A percentile compares a stretch with the other conserved stretches of the same genome.
Conservation (phyloP, 306 rosid species). For the Psophocarpus tetragonolobus region DNA sequence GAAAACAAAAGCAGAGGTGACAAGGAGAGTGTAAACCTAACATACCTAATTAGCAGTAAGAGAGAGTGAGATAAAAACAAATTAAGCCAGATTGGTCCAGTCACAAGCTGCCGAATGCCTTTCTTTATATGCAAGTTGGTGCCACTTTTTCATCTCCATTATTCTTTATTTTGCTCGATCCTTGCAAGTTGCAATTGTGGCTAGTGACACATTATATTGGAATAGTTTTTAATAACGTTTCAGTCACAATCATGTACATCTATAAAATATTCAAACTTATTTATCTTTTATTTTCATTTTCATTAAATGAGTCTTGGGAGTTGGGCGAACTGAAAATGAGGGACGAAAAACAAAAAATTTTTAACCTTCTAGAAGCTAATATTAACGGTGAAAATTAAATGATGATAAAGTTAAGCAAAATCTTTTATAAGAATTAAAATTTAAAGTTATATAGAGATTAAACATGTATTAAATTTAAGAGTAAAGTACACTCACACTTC, state of each 20-base stretch:
- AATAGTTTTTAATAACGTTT: not conserved
- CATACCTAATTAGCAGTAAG: constrained; percentile 20
- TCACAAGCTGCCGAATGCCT: constrained; percentile 11
- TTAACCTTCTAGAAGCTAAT: not conserved
- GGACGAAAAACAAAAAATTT: too few species aligned
- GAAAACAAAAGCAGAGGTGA: not conserved
- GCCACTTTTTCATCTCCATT: constrained; percentile 29
- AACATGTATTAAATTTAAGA: too few species aligned
- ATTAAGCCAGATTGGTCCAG: constrained; percentile 21
- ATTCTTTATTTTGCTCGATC: constrained; percentile 22
- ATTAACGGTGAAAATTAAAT: not conserved
- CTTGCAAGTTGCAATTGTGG: constrained; percentile 33
- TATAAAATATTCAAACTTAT: not conserved
- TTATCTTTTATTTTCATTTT: too few species aligned
- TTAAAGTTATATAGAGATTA: too few species aligned
- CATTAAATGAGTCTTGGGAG: not conserved
- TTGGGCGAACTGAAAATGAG: not conserved
- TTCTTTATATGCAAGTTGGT: constrained; percentile 32
- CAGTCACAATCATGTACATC: not conserved
- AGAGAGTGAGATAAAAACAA: not conserved
- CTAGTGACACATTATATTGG: constrained; percentile 34
- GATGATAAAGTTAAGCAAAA: too few species aligned
- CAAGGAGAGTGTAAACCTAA: constrained; percentile 33
- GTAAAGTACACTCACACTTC: too few species aligned
- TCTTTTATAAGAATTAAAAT: too few species aligned